Evolutionary conservation across 2,329 filamentous ascomycete genomes (phyloP), one percentile per base, ranked within the genome.

Genomic region (Leptographium flavum): DNA sequence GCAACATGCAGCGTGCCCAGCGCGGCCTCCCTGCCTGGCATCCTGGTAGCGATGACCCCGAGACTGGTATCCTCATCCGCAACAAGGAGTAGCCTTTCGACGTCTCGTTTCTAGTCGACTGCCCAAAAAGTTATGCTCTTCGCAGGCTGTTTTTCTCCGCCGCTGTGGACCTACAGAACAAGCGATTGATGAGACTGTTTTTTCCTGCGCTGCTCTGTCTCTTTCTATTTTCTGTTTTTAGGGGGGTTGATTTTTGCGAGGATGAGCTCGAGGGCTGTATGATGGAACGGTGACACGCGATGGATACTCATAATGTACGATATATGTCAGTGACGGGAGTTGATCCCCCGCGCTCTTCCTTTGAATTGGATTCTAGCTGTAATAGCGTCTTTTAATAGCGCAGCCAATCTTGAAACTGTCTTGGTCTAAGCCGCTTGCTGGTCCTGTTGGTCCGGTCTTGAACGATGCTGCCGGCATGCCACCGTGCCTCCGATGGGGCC

Each of bases 1-100:
- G 53, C 43, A 53, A 54, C 42, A 30, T 43, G 32, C 53, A 54
- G 42, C 44, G 53, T 25, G 45, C 43, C 13, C 44, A 45, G 31
- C 50, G 48, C 27, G 53, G 53, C 27, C 43, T 54, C 36, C 47
- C 53, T 5, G 33, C 52, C 6, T 54, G 53, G 53, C 45, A 48
- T 7, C 52, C 50, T 7, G 49, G 50, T 35, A 49, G 49, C 43
- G 51, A 53, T 31, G 50, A 53, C 36, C 51, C 51, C 15, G 51
- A 53, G 40, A 49, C 50, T 30, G 51, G 51, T 40, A 53, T 53
- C 38, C 45, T 53, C n/a, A 44, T 49, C 36, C 50, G 47, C 27
- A 45, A 42, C 45, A 53, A 53, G 50, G 48, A 52, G 3, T 51
- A 37, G 41, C 35, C 19, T 28, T 11, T 11, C 27, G 8, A 7